Conservation (phyloP, 106 monocot species). For the Acorus gramineus region DNA sequence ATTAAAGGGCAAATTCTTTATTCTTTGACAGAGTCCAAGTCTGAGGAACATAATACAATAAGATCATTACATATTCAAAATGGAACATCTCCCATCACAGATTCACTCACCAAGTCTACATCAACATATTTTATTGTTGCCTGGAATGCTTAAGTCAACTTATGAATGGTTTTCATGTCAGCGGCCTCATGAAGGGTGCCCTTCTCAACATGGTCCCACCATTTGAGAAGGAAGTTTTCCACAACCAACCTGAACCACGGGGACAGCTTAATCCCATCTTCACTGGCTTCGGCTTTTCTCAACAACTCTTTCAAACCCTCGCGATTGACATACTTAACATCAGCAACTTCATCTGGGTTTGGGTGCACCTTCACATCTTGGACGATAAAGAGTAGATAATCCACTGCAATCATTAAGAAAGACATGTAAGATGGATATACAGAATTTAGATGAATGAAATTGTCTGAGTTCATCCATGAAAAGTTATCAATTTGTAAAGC, state of each 20-base stretch:
- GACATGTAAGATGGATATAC: not conserved
- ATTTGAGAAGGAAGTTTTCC: conserved; percentile 68
- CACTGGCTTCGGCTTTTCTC: conserved; percentile 57
- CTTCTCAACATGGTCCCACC: conserved; percentile 81
- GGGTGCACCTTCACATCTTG: conserved; percentile 61
- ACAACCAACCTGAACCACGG: conserved; percentile 87
- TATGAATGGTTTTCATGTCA: conserved; percentile 69
- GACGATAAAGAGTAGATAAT: conserved; percentile 84
- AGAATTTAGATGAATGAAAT: not conserved
- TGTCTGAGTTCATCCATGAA: not conserved
- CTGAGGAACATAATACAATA: no score
- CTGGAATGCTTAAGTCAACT: conserved; percentile 13
- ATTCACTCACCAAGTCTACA: no score
- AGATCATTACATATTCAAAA: no score
- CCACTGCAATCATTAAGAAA: conserved; percentile 38
- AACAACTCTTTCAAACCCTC: conserved; percentile 67
- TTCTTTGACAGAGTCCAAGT: no score
- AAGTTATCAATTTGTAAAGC: not conserved
- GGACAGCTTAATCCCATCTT: conserved; percentile 62
- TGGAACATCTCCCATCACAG: no score
- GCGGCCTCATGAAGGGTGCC: conserved; percentile 51
- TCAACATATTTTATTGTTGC: no score
- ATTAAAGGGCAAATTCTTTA: no score
- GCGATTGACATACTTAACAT: conserved; percentile 63
- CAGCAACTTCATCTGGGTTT: conserved; percentile 86